A percentile compares a stretch with the other conserved stretches of the same genome.
phyloP scores from a whole-genome alignment of 352 stramenopile species.

The Phytophthora nicotianae region DNA sequence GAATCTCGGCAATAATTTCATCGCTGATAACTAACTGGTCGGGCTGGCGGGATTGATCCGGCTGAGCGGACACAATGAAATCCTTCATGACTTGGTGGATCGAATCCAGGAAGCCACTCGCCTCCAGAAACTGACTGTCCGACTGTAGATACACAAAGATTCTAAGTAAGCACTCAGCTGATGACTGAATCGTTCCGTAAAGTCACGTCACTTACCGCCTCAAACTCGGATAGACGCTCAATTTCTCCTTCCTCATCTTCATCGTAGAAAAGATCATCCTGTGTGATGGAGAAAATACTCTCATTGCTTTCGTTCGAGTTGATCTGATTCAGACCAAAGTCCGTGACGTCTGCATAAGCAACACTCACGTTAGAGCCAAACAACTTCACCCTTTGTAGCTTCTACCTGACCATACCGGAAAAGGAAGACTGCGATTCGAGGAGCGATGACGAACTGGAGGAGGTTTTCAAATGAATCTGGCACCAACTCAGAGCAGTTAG shows the following conservation, averaged over 20 bases:
- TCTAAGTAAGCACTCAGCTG: conserved; percentile 2
- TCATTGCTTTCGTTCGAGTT: conserved; percentile 55
- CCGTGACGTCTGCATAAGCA: conserved; percentile 26
- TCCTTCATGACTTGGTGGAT: conserved; percentile 84
- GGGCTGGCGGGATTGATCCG: conserved; percentile 34
- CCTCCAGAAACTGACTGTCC: conserved; percentile 75
- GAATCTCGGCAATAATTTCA: conserved; percentile 73
- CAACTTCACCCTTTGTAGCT: not conserved
- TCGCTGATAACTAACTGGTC: conserved; percentile 69
- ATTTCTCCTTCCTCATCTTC: conserved; percentile 55
- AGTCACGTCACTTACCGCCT: conserved; percentile 46
- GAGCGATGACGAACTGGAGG: conserved; percentile 44
- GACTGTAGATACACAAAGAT: conserved; percentile 38
- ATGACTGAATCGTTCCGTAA: not conserved
- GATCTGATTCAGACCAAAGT: conserved; percentile 50
- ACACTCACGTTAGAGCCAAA: not conserved
- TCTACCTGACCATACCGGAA: conserved; percentile 21
- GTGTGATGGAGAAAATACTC: conserved; percentile 59
- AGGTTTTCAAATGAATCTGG: conserved; percentile 25
- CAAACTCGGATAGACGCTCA: conserved; percentile 74
- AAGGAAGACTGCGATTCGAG: conserved; percentile 32
- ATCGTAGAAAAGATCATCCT: conserved; percentile 53
- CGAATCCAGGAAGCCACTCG: conserved; percentile 78
- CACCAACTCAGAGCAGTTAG: not conserved
- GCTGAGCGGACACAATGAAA: conserved; percentile 44